Evolutionary conservation across 768 basidiomycete genomes (phyloP), one percentile per base, ranked within the genome.

Genomic region (Holtermannia corniformis): DNA sequence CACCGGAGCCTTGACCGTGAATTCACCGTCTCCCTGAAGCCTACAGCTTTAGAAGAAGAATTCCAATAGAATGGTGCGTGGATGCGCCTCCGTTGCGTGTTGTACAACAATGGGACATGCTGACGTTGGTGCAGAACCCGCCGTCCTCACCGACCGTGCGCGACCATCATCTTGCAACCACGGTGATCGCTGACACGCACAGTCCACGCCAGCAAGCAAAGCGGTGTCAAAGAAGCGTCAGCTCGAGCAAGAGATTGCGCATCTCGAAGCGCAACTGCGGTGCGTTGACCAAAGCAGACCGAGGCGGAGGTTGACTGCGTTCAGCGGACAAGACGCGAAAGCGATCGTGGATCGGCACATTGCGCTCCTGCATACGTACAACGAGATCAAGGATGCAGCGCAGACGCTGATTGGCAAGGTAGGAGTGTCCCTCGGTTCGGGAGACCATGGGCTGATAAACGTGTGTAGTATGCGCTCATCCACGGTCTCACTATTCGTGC

Each of bases 371-470:
- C 72, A 74, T 46, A 63, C 59, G 16, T 74, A 74, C 61, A 73
- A 74, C 46, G 72, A 72, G 46, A 65, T 68, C 59, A 74, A 74
- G 52, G 73, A 74, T 55, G 65, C 55, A 0, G 57, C 65, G 16
- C 72, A 71, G 44, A 52, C 58, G 11, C 52, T 74, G n/a, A 74
- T 74, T 22, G 65, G 60, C 1, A 57, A 62, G 32, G 70, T 72
- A 16, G 51, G 69, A 55, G 21, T 4, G 7, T 37, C 16, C 27
- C 22, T 16, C 27, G 25, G 1, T 21, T 40, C 40, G 4, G 37
- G 20, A 19, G 10, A 21, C 5, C 10, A n/a, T 14, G 3, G 25
- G 23, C 25, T 40, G 24, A 20, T 3, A 37, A 40, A 28, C n/a
- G 45, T 22, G 22, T 28, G 5, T 45, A 73, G 72, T 69, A 68